A percentile compares a stretch with the other conserved stretches of the same genome.
These are phyloP conservation scores for Aphanomyces astaci DNA, from an alignment of 352 stramenopile genomes.

Conservation along the genomic window DNA sequence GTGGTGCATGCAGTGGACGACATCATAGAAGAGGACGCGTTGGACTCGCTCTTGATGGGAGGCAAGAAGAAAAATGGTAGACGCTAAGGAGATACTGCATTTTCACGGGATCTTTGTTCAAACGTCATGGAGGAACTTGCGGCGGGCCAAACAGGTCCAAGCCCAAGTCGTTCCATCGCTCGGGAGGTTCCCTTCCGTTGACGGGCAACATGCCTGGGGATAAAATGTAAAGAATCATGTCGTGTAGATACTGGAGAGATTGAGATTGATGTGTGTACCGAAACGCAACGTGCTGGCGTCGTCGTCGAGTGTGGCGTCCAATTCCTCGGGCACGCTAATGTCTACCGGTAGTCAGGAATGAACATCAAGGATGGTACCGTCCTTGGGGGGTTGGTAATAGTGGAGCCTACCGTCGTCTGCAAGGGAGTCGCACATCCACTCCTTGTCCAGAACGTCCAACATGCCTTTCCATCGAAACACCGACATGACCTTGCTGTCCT, in stretches of 20 bases:
- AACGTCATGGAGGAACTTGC: slow-evolving; percentile 23
- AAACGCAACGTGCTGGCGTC: slow-evolving; percentile 32
- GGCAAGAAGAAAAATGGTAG: slow-evolving; percentile 11
- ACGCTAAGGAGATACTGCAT: slow-evolving; percentile 18
- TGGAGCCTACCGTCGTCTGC: slow-evolving; percentile 80
- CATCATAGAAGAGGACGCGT: slow-evolving; percentile 44
- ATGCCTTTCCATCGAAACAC: slow-evolving; percentile 63
- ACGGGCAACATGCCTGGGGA: slow-evolving; percentile 2
- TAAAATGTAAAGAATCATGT: no score
- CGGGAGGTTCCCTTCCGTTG: slow-evolving; percentile 42
- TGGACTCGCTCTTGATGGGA: slow-evolving; percentile 44
- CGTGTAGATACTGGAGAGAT: no score
- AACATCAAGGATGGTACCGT: no score
- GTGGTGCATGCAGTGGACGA: slow-evolving; percentile 33
- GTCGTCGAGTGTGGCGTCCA: slow-evolving; percentile 51
- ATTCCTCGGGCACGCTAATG: slow-evolving; percentile 51
- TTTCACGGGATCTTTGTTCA: neutral
- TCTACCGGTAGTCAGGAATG: no score
- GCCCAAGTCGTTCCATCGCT: slow-evolving; percentile 73
- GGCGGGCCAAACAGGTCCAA: slow-evolving; percentile 49
- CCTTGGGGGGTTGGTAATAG: no score
- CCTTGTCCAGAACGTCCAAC: slow-evolving; percentile 75
- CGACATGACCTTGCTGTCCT: slow-evolving; percentile 67
- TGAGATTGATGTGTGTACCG: neutral
- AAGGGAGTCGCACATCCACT: slow-evolving; percentile 68